Percentiles rank a stretch among this genome's conserved stretches.
Conservation (phyloP, 371 early-diverging fungal species). For the Apophysomyces trapeziformis region DNA sequence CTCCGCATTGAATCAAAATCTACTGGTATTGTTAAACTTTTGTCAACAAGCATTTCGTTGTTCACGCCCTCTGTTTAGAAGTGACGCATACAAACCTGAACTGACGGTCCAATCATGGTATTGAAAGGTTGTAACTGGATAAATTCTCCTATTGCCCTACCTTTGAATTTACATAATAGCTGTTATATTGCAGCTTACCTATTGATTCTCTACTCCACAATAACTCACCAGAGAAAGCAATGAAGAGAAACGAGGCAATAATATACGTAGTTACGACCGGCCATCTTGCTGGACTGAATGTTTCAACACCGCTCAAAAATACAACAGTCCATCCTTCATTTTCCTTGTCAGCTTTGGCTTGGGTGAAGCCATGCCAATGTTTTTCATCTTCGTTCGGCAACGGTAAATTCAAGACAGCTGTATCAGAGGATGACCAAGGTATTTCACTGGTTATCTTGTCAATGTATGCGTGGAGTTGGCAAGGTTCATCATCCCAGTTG, state of each 20-base stretch:
- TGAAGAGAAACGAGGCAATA: conserved; percentile 16
- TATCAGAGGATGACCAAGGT: too few species aligned
- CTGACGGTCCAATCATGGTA: conserved; percentile 30
- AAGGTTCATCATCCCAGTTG: too few species aligned
- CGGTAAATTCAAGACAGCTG: too few species aligned
- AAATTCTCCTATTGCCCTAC: conserved; percentile 22
- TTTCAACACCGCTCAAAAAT: conserved; percentile 14
- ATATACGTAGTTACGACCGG: conserved; percentile 25
- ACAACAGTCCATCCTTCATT: conserved; percentile 15
- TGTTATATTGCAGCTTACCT: conserved; percentile 8
- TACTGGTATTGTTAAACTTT: neutral
- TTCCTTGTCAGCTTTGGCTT: neutral
- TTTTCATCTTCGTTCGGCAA: too few species aligned
- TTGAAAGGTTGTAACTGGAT: conserved; percentile 29
- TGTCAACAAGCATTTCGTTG: neutral
- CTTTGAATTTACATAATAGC: neutral
- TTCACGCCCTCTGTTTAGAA: neutral
- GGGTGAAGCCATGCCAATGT: too few species aligned
- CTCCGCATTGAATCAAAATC: conserved; percentile 50
- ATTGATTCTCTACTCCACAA: conserved; percentile 22
- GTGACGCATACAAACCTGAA: conserved; percentile 18
- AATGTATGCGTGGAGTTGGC: too few species aligned
- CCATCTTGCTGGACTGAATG: conserved; percentile 19
- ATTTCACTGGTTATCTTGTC: too few species aligned
- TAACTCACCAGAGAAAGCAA: conserved; percentile 28